Evolutionary conservation across 23 red algal species (phyloP), one percentile per base, ranked within the genome.

Genomic region (Agarophyton chilense): DNA sequence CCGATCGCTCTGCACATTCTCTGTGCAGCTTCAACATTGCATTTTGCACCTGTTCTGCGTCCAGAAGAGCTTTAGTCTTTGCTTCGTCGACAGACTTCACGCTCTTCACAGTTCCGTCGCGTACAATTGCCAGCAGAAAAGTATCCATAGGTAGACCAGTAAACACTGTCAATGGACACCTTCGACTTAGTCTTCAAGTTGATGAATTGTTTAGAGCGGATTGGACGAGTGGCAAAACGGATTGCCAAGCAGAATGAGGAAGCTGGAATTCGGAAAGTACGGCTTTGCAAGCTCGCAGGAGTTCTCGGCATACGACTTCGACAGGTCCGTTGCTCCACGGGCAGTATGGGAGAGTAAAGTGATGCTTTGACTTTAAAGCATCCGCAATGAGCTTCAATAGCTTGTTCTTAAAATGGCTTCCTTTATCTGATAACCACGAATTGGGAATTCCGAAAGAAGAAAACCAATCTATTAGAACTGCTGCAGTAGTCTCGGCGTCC

Each of bases 151-250:
- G 81, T 19, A 78, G 53, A 6, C 65, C 66, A 14, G 86, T 79
- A 36, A 80, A 90, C 4, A 90, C 52, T 2, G 86, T 90, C 5
- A 79, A 26, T 17, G 86, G 75, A 34, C 86, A 79, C 2, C 22
- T 29, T 21, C 72, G 41, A 9, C 44, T 56, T 13, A 79, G 54
- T 51, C 28, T 1, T 47, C 74, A 34, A 13, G 67, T 12, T 18
- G 38, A 26, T 12, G 86, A 45, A 4, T 78, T 79, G 73, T 90
- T 90, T 4, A 52, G 75, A 47, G 47, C 75, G 8, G 75, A 79
- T 9, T 79, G 50, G 6, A 79, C 47, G 14, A 79, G 17, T 0
- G 75, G 75, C 31, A 79, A 10, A n/a, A 79, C 21, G 35, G 17
- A 0, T 21, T 60, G 79, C 79, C 79, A 84, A 26, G 5, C 57